Conservation (phyloP, 2,329 filamentous ascomycete species). For the Aspergillus pseudoviridinutans region DNA sequence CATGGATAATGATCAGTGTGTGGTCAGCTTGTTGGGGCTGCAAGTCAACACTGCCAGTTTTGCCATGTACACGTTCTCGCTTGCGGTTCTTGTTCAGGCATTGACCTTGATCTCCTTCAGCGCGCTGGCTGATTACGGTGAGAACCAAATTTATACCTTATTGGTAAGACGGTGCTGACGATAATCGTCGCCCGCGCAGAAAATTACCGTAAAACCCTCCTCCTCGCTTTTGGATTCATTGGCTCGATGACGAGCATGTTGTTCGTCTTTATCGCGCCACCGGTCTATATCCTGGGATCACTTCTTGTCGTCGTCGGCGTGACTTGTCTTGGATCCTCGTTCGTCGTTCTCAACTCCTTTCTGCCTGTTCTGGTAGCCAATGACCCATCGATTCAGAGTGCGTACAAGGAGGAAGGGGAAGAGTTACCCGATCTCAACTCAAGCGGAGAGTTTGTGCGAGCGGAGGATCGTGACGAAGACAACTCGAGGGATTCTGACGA, state of each 20-base stretch:
- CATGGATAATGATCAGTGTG: constrained; percentile 26
- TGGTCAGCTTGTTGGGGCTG: constrained; percentile 29
- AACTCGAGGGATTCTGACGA: constrained; percentile 22
- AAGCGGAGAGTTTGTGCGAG: constrained; percentile 9
- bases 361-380: constrained; percentile 80
- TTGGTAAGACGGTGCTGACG: constrained; percentile 3
- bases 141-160: constrained; percentile 31
- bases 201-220: constrained; percentile 69
- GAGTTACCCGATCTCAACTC: constrained; percentile 23
- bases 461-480: constrained; percentile 9
- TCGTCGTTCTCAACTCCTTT: constrained; percentile 89
- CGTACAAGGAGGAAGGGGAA: constrained; percentile 14
- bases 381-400: constrained; percentile 55
- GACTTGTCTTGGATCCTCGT: constrained; percentile 83
- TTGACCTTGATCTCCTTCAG: constrained; percentile 71
- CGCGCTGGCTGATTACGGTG: constrained; percentile 72
- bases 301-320: constrained; percentile 81
- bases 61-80: constrained; percentile 68
- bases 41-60: constrained; percentile 38
- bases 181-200: constrained; percentile 15
- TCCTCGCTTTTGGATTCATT: constrained; percentile 73
- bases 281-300: constrained; percentile 71
- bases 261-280: constrained; percentile 73
- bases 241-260: constrained; percentile 80
- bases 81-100: constrained; percentile 81